Base-by-base conservation (phyloP, 441 rosid genomes). In the Isatis lusitanica region DNA sequence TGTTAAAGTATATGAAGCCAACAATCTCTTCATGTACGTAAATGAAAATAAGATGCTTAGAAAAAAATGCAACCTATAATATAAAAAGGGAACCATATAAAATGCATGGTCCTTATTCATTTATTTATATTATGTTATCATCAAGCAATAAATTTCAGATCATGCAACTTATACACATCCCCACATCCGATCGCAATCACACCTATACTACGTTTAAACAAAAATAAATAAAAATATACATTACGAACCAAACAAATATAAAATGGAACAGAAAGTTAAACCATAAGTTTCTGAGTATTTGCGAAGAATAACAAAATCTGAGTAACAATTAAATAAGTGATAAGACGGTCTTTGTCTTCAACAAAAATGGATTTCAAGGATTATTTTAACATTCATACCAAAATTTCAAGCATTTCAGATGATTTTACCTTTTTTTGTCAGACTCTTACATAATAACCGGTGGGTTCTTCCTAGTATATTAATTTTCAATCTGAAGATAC, bases 161-260 rank as follows among this genome's bases (percentile, higher is more conserved):
- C 74, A 74, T 74, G 56, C 55, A 68, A 59, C 68, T 55, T 60
- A 68, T 60, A 68, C 42, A 51, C 46, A 74, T 60, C 78, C 73
- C 78, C 78, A 74, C 72, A 57, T 58, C 72, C 26, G 1, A 58
- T 66, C 76, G 61, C 70, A n/a, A 74, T 74, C 77, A 74, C 31
- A 26, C 51, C 66, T 57, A 56, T 15, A 63, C 53, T 53, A 65
- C 53, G 1, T 66, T 57, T 47, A 18, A 16, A 4, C 38, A 10
- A n/a, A 50, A 28, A n/a, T n/a, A n/a, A 28, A 9, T 6, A 13
- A 39, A 2, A 30, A 8, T 56, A 31, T 21, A 63, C n/a, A 66
- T 47, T 52, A 66, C 16, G 47, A 65, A 56, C 24, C 56, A 31
- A 47, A 65, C 7, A 47, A 35, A 63, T 9, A 56, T n/a, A 28